A percentile compares a stretch with the other conserved stretches of the same genome.
Evolutionary conservation across 2,329 filamentous ascomycete species (phyloP).

Genomic region (Stachybotrys elegans): DNA sequence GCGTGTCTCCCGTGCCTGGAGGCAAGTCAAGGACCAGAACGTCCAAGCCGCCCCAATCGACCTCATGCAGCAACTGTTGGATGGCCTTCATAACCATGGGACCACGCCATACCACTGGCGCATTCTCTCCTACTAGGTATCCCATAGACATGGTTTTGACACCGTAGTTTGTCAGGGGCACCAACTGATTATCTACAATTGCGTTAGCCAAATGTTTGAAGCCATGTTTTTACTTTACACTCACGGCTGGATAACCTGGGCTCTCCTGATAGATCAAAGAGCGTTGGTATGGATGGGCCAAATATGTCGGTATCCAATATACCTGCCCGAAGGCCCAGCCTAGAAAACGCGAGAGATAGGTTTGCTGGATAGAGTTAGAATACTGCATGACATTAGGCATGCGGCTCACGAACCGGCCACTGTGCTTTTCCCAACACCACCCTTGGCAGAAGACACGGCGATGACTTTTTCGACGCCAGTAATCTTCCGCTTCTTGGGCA

Average conservation of each 20-base stretch:
- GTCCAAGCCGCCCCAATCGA: conserved; percentile 88
- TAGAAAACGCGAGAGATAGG: conserved; percentile 79
- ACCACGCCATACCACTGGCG: conserved; percentile 90
- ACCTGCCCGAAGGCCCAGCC: conserved; percentile 73
- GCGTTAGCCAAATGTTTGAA: conserved; percentile 12
- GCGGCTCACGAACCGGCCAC: conserved; percentile 63
- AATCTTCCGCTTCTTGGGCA: conserved; percentile 78
- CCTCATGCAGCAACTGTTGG: conserved; percentile 90
- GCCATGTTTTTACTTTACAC: conserved; percentile 19
- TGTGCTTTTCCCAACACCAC: conserved; percentile 96
- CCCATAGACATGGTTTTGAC: conserved; percentile 99
- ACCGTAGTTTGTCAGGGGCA: conserved; percentile 90
- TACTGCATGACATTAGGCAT: not conserved
- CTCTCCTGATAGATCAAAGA: conserved; percentile 77
- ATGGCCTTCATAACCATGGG: conserved; percentile 98
- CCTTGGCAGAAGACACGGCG: conserved; percentile 95
- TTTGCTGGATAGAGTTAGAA: conserved; percentile 48
- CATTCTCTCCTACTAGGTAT: conserved; percentile 74
- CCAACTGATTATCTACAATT: conserved; percentile 64
- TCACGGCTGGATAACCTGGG: conserved; percentile 69
- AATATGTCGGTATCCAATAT: conserved; percentile 97
- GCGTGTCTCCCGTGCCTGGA: conserved; percentile 91
- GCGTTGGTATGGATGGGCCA: conserved; percentile 86
- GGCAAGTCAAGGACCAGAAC: conserved; percentile 86
- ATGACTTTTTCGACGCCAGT: conserved; percentile 85